Base-by-base conservation (phyloP, 2,329 filamentous ascomycete species). In the Neonectria neomacrospora region DNA sequence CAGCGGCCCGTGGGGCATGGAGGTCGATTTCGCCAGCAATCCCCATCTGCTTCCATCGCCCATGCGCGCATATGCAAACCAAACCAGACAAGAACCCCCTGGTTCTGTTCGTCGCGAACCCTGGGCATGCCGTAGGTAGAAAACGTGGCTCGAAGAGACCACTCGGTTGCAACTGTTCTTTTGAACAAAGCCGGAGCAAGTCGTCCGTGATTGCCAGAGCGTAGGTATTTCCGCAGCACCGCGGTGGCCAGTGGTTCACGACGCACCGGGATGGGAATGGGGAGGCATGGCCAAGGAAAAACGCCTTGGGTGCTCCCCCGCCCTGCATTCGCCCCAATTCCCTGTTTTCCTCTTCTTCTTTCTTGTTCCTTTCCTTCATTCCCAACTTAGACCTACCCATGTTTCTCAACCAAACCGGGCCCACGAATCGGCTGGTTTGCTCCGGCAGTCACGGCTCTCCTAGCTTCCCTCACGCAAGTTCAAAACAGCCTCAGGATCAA, bases 181-280 rank as follows among this genome's bases (percentile, higher is more conserved):
- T 51, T 14, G 37, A 16, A 16, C 12, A n/a, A 10, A 16, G 22
- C 34, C 59, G 59, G 59, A 62, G 59, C 59, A 62, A 62, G 39
- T 62, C 32, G 48, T 62, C 59, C 59, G 59, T 39, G 41, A 56
- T 51, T 42, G 42, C n/a, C 41, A 48, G 23, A 22, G 28, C n/a
- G n/a, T n/a, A n/a, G 42, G 50, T n/a, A 20, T 41, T 20, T 20
- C 37, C 37, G n/a, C 37, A 41, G 18, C n/a, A 41, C 37, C 20
- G 37, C 37, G 5, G 10, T 20, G 37, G 8, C n/a, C 37, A 18
- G 37, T 11, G n/a, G 37, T 41, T 41, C 37, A 41, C 37, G 37
- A 9, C 37, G 4, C 37, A 18, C 7, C n/a, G n/a, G 37, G 20
- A 37, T 37, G 45, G 42, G 50, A 42, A 41, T 41, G 37, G 34